A percentile compares a stretch with the other conserved stretches of the same genome.
phyloP scores from a whole-genome alignment of 257 asterid genomes.

The Solanum phureja region DNA sequence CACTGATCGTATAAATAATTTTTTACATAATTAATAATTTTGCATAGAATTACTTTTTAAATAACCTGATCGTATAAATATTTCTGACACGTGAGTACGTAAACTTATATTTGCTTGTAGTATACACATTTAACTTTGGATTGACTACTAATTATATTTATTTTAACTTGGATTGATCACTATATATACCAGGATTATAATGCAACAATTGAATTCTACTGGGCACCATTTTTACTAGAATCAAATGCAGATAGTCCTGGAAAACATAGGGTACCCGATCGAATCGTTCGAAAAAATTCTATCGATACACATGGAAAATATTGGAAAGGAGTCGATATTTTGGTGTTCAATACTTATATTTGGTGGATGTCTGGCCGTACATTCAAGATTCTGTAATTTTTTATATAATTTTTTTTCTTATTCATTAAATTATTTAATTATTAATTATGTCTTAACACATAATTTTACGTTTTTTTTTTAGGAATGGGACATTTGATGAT shows the following conservation, averaged over 20 bases:
- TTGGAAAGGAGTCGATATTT: constrained; percentile 71
- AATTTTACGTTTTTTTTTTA: neutral
- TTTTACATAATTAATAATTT: neutral
- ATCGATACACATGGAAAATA: constrained; percentile 47
- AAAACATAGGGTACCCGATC: constrained; percentile 31
- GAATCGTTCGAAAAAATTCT: constrained; percentile 48
- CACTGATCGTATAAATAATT: neutral
- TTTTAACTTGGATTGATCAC: neutral
- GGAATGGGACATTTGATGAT: constrained; percentile 4
- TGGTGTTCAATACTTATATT: constrained; percentile 67
- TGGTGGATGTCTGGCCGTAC: constrained; percentile 67
- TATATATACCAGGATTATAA: constrained; percentile 39
- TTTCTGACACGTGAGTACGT: neutral
- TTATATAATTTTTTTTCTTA: neutral
- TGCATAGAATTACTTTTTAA: neutral
- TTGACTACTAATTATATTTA: neutral
- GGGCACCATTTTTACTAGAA: constrained; percentile 81
- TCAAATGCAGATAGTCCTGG: constrained; percentile 74
- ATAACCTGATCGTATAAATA: neutral
- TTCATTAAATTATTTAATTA: neutral
- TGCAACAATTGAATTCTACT: constrained; percentile 70
- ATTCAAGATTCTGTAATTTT: constrained; percentile 41
- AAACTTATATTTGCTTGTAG: no score
- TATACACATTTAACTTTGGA: neutral
- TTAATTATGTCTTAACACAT: neutral